Conservation (phyloP, 306 rosid species). For the Citrullus mucosospermus region DNA sequence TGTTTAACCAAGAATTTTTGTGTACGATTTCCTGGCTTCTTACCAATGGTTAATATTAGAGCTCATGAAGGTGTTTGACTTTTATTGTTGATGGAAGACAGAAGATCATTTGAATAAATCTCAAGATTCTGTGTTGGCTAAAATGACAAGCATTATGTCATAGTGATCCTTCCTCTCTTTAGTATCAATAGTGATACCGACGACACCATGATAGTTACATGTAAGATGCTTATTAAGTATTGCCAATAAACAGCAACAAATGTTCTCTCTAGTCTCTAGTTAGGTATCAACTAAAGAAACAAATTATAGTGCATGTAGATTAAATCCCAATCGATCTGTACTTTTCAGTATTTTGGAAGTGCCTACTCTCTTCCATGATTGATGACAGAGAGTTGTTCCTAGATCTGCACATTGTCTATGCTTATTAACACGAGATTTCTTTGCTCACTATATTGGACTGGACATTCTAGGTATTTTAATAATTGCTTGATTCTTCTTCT, state of each 20-base stretch:
- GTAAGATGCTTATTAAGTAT: neutral
- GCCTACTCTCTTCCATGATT: neutral
- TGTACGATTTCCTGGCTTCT: neutral
- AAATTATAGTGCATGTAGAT: neutral
- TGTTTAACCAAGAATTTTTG: neutral
- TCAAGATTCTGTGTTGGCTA: neutral
- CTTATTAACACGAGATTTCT: neutral
- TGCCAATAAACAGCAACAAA: neutral
- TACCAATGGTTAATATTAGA: neutral
- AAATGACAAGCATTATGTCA: neutral
- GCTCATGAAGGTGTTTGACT: constrained; percentile 1
- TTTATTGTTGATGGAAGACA: neutral
- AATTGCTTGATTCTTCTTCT: neutral
- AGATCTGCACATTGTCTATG: neutral
- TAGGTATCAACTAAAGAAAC: neutral
- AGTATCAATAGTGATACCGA: neutral
- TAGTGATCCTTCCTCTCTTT: neutral
- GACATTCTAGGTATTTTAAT: neutral
- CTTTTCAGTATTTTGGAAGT: neutral
- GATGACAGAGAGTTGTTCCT: neutral
- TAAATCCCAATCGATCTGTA: neutral
- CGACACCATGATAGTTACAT: neutral
- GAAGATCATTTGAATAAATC: neutral
- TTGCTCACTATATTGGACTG: neutral
- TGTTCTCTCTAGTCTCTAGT: neutral